Conservation (phyloP, 164 flowering plant genomes). For the Tetracentron sinense region DNA sequence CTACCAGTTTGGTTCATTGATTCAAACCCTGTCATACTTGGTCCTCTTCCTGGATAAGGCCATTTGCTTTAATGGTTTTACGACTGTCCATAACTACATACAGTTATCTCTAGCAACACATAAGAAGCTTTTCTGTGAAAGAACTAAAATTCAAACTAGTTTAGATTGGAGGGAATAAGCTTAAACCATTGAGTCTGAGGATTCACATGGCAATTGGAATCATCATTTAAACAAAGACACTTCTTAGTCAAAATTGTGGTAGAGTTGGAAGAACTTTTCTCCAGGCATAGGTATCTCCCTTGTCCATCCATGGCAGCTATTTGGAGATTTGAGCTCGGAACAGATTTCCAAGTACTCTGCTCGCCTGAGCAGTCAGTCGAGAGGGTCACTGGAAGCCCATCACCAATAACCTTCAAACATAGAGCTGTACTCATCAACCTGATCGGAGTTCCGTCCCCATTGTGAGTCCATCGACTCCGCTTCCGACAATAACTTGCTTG, state of each 20-base stretch:
- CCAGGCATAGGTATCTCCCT: constrained; percentile 36
- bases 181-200: constrained; percentile 53
- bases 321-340: constrained; percentile 31
- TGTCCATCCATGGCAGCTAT: constrained; percentile 29
- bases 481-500: constrained; percentile 19
- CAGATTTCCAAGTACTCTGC: constrained; percentile 29
- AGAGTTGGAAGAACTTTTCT: constrained; percentile 18
- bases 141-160: neutral
- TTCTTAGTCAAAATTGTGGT: constrained; percentile 26
- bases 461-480: constrained; percentile 28
- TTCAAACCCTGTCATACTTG: too few species aligned
- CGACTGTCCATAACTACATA: too few species aligned
- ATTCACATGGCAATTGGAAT: constrained; percentile 22
- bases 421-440: constrained; percentile 22
- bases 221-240: constrained; percentile 33
- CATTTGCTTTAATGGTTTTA: too few species aligned
- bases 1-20: too few species aligned
- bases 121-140: neutral
- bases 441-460: constrained; percentile 20
- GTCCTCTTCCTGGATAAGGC: too few species aligned
- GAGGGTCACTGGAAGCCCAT: constrained; percentile 24
- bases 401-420: constrained; percentile 31
- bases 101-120: too few species aligned
- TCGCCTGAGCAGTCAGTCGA: constrained; percentile 31
- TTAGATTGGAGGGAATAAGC: constrained; percentile 30